Conservation (phyloP, 73 alveolate species). For the Breviolum minutum region DNA sequence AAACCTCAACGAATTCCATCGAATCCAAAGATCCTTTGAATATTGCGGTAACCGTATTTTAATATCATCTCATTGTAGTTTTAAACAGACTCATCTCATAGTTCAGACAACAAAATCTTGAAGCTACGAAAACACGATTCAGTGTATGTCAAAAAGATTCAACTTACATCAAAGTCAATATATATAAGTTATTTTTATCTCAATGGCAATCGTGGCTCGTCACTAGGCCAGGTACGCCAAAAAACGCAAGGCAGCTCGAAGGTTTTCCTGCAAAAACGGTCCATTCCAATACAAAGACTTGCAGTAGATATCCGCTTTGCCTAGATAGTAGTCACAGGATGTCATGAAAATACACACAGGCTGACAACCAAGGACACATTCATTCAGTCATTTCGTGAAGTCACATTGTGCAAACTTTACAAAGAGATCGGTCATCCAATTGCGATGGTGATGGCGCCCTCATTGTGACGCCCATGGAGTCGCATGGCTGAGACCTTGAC, state of each 20-base stretch:
- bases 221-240: conserved; percentile 9
- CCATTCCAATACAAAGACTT: neutral
- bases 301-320: too few species aligned
- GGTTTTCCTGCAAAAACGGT: conserved; percentile 46
- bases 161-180: neutral
- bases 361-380: neutral
- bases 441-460: conserved; percentile 22
- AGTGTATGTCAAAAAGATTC: neutral
- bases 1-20: neutral
- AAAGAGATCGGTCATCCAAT: neutral
- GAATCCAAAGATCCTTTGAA: neutral
- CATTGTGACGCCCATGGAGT: conserved; percentile 46
- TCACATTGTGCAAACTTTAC: neutral
- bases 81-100: too few species aligned
- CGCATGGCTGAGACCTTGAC: conserved; percentile 20
- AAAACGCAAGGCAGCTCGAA: conserved; percentile 84
- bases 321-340: too few species aligned
- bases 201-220: too few species aligned
- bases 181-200: too few species aligned
- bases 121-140: neutral
- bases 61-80: too few species aligned
- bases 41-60: too few species aligned
- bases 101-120: neutral
- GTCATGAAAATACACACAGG: too few species aligned
- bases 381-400: neutral